Evolutionary conservation across 345 rosid species (phyloP), one percentile per base, ranked within the genome.

Genomic region (Atalantia buxifolia): DNA sequence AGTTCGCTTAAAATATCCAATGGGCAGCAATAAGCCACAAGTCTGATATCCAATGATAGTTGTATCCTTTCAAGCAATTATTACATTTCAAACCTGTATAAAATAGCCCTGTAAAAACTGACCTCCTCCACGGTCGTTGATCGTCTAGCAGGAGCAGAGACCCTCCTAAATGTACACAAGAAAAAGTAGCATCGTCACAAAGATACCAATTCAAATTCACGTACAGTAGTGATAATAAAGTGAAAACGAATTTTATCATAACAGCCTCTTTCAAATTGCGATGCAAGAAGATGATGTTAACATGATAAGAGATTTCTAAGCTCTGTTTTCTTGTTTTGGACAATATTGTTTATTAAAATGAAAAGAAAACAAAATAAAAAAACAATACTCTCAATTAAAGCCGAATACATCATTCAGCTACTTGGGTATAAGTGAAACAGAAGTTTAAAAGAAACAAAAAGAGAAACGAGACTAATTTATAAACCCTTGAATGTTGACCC

Each of bases 121-220:
- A 87, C 87, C 89, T 87, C 87, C 76, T 81, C 79, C 69, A 79
- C 75, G 24, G 86, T 84, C 89, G 77, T 75, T 75, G 80, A 83
- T 56, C 76, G 79, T 33, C 5, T 33, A 5, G 36, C 36, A 33
- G 36, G 6, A 33, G 6, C 6, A 33, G 36, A 4, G 5, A 5
- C 35, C 35, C 35, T 33, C 35, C 35, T 33, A 33, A 33, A 33
- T 33, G 35, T 53, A 69, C 45, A 50, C 28, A 14, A 66, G 30
- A 28, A 1, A 63, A 38, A 18, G 10, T 4, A 40, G 21, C 25
- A 30, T 57, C 28, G 45, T 22, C 28, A 70, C n/a, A 66, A 33
- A 42, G 50, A 42, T 42, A 42, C 12, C 50, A 12, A 45, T 9
- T 45, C 50, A 45, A 36, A 36, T 36, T 38, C 42, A 38, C 42